Conservation (phyloP, 768 basidiomycete species). For the Pleurotus cornucopiae region DNA sequence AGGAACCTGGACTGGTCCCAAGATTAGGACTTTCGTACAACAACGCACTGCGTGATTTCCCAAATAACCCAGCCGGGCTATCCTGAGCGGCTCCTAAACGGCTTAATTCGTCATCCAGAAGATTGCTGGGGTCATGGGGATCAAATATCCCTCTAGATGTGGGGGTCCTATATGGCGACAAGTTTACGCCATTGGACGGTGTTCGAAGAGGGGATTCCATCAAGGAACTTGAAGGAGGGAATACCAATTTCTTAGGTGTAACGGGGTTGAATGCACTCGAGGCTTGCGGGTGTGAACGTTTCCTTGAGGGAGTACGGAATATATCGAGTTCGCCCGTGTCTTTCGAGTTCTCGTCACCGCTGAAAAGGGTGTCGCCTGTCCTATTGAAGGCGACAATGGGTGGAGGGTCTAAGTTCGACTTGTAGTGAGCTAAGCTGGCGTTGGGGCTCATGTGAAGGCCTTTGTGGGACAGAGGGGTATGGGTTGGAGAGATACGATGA, state of each 20-base stretch:
- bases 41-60: slow-evolving; percentile 45
- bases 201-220: slow-evolving; percentile 40
- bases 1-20: slow-evolving; percentile 49
- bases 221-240: slow-evolving; percentile 24
- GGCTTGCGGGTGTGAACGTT: slow-evolving; percentile 25
- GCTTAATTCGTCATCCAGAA: slow-evolving; percentile 72
- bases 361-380: slow-evolving; percentile 14
- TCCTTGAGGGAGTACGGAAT: slow-evolving; percentile 43
- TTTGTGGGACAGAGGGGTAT: slow-evolving; percentile 67
- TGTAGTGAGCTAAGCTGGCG: slow-evolving; percentile 63
- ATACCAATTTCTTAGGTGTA: slow-evolving; percentile 41
- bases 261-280: slow-evolving; percentile 22
- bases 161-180: slow-evolving; percentile 46
- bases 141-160: slow-evolving; percentile 53
- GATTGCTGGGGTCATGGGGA: slow-evolving; percentile 63
- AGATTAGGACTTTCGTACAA: slow-evolving; percentile 74
- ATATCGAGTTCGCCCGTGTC: slow-evolving; percentile 17
- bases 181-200: slow-evolving; percentile 14
- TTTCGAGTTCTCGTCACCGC: slow-evolving; percentile 13
- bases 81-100: slow-evolving; percentile 47
- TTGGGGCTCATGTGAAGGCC: slow-evolving; percentile 70
- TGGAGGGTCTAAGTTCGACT: slow-evolving; percentile 63
- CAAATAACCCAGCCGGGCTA: slow-evolving; percentile 68
- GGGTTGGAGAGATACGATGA: slow-evolving; percentile 45
- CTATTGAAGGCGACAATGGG: slow-evolving; percentile 28